Base-by-base conservation (phyloP, 1,284 basidiomycete genomes). In the Leccinum ponderosum region DNA sequence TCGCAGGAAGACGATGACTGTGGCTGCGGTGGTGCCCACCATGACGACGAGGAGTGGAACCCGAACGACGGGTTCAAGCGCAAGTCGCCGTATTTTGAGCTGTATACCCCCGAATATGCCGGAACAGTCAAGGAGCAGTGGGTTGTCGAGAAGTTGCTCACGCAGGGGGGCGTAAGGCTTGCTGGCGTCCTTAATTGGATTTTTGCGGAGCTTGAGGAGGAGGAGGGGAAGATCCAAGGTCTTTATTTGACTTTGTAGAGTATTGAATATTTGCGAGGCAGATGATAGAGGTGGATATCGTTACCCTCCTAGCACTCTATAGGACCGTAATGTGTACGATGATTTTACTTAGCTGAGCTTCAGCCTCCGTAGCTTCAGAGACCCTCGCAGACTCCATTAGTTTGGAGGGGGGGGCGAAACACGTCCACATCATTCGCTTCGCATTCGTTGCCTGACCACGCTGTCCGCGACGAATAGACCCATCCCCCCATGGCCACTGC, bases 31-130 rank as follows among this genome's bases (percentile, higher is more conserved):
- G 29, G 9, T 31, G 29, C 29, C 29, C 29, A 31, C 42, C 11
- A 33, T 12, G 58, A 70, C 1, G 53, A 54, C 1, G 15, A n/a
- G 3, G 53, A 25, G 33, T 57, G 68, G 14, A 70, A 71, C 7
- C 39, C 9, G n/a, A 29, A 51, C 1, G 33, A 47, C 12, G 63
- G 35, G 53, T 67, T 15, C 31, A 50, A 7, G 53, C 55, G 12
- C 12, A 62, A 71, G 1, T 67, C 71, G 44, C 69, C 76, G 0
- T 81, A 86, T 62, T 81, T 92, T 35, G 91, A 97, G 75, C 83
- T 97, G n/a, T 91, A 96, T 74, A 94, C 91, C 22, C 87, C 91
- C 0, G 80, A 87, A 64, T 97, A 97, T 69, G 77, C 89, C 1
- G 93, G 90, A 1, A 76, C 77, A 25, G 86, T 96, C 65, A 78